phyloP scores from a whole-genome alignment of 1,284 basidiomycete genomes.

The Rhizoctonia solani region DNA sequence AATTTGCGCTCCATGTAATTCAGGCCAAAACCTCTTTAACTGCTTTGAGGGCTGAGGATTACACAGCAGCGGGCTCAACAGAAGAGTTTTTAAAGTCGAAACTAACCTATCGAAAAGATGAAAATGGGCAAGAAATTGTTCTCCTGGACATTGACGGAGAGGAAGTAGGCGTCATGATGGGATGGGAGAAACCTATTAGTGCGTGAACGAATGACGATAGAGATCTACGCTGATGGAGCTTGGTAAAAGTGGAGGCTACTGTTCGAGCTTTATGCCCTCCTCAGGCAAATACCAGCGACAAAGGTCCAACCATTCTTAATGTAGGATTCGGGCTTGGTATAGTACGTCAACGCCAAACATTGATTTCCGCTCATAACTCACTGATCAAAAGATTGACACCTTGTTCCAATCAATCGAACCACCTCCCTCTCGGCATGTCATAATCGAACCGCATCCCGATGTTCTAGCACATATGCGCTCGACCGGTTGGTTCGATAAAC shows the following conservation, averaged over 20 bases:
- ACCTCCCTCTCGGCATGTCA: constrained; percentile 76
- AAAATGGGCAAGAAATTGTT: constrained; percentile 80
- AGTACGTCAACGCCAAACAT: constrained; percentile 52
- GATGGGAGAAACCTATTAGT: constrained; percentile 87
- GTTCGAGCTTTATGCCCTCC: constrained; percentile 63
- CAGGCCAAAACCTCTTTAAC: constrained; percentile 52
- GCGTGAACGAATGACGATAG: constrained; percentile 41
- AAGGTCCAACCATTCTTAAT: constrained; percentile 77
- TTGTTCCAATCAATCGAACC: constrained; percentile 73
- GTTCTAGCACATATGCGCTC: constrained; percentile 79
- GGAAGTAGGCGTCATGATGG: constrained; percentile 93
- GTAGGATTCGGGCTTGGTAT: constrained; percentile 93
- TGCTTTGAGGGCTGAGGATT: constrained; percentile 60
- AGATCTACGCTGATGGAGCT: constrained; percentile 10
- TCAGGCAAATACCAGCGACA: constrained; percentile 48
- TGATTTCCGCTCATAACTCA: not conserved
- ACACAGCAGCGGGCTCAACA: constrained; percentile 74
- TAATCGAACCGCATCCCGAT: constrained; percentile 94
- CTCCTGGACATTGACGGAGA: constrained; percentile 71
- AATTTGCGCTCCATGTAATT: constrained; percentile 45
- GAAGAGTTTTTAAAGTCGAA: constrained; percentile 73
- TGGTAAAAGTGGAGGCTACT: constrained; percentile 51
- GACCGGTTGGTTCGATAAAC: constrained; percentile 73
- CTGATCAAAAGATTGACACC: constrained; percentile 67
- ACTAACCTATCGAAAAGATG: constrained; percentile 72